phyloP scores from a whole-genome alignment of 2,329 filamentous ascomycete genomes.

The Botryotinia globosa region DNA sequence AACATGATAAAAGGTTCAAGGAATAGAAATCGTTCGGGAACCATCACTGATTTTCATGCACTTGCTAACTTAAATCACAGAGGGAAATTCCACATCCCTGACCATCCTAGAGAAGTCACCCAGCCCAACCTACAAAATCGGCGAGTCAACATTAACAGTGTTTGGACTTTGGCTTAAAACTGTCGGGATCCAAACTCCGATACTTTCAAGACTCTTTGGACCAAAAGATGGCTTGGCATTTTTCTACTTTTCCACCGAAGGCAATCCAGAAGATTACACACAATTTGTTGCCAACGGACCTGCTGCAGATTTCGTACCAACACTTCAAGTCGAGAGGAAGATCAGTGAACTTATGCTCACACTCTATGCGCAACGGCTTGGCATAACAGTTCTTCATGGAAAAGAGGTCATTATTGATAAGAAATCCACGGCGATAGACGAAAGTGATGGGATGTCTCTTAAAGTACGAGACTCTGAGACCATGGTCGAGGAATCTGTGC shows the following conservation, averaged over 20 bases:
- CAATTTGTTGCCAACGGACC: constrained; percentile 28
- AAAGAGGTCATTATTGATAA: constrained; percentile 20
- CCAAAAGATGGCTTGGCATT: constrained; percentile 35
- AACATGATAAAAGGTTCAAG: background rate
- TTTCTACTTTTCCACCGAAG: constrained; percentile 28
- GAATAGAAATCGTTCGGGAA: no score
- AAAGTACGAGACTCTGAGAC: constrained; percentile 16
- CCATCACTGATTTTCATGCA: background rate
- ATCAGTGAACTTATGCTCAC: constrained; percentile 36
- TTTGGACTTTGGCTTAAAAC: constrained; percentile 31
- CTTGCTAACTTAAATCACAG: background rate
- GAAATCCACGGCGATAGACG: background rate
- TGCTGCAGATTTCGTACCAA: constrained; percentile 25
- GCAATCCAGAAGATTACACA: constrained; percentile 26
- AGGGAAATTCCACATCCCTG: constrained; percentile 11
- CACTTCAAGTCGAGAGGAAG: constrained; percentile 33
- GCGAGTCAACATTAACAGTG: constrained; percentile 32
- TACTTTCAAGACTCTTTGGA: constrained; percentile 31
- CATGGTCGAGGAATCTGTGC: constrained; percentile 20
- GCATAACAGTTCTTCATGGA: constrained; percentile 34
- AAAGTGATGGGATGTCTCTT: background rate
- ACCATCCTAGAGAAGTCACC: constrained; percentile 30
- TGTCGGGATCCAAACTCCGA: constrained; percentile 25
- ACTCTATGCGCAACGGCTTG: constrained; percentile 32
- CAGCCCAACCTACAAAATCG: constrained; percentile 33